phyloP scores from a whole-genome alignment of 2,329 filamentous ascomycete genomes.

The Colletotrichum scovillei region DNA sequence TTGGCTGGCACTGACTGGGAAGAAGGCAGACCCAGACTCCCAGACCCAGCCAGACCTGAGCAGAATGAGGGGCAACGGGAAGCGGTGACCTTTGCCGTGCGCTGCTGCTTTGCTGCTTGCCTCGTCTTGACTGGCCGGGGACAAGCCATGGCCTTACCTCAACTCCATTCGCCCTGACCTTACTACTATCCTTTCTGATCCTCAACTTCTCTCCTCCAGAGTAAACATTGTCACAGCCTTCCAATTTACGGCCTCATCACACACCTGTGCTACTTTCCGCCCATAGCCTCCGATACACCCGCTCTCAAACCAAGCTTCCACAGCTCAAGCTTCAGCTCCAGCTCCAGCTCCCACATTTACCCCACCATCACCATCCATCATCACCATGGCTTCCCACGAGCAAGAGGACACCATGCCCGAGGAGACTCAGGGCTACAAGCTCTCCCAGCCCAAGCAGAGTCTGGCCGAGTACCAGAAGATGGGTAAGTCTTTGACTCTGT shows the following conservation, averaged over 20 bases:
- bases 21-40: neutral
- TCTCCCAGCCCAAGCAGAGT: conserved; percentile 96
- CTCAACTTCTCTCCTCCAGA: conserved; percentile 30
- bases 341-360: conserved; percentile 12
- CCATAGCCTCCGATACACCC: neutral
- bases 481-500: conserved; percentile 69
- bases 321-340: neutral
- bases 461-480: conserved; percentile 94
- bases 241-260: conserved; percentile 1
- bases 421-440: conserved; percentile 95
- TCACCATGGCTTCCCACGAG: conserved; percentile 74
- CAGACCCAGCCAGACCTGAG: neutral
- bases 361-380: conserved; percentile 29
- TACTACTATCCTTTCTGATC: neutral
- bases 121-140: neutral
- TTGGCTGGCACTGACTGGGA: neutral
- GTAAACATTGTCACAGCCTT: conserved; percentile 29
- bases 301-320: neutral
- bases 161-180: neutral
- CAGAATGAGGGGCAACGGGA: conserved; percentile 29
- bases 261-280: neutral
- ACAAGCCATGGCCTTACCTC: neutral
- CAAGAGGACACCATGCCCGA: conserved; percentile 85
- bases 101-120: neutral
- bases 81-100: conserved; percentile 28